Evolutionary conservation across 1,139 yeast genomes (phyloP).

Genomic region (Pichia sp.): DNA sequence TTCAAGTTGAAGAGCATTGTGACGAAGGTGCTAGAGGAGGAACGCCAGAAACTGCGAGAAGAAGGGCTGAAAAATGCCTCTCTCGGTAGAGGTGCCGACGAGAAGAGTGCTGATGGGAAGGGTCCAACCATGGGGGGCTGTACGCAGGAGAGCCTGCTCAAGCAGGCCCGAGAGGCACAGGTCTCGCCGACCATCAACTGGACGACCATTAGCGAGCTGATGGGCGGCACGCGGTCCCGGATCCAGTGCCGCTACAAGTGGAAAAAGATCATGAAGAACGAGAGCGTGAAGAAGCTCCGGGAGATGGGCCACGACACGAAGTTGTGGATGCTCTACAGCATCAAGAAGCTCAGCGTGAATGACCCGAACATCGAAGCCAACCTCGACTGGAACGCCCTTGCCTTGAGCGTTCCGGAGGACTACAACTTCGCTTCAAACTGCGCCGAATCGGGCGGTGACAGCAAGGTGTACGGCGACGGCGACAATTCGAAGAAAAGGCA

Average conservation of each 20-base stretch:
- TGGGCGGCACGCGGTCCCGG: constrained; percentile 85
- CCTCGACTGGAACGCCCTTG: constrained; percentile 62
- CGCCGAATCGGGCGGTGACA: too few relatives aligned
- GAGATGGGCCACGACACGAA: constrained; percentile 48
- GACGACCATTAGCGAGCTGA: constrained; percentile 83
- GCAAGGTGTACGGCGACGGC: too few relatives aligned
- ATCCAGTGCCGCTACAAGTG: constrained; percentile 95
- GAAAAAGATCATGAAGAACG: constrained; percentile 71
- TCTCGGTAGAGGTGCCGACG: background rate
- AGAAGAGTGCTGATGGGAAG: background rate
- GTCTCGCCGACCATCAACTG: constrained; percentile 57
- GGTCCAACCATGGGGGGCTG: background rate
- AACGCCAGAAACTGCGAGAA: constrained; percentile 10
- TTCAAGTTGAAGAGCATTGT: constrained; percentile 54
- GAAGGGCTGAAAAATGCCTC: background rate
- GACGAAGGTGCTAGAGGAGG: constrained; percentile 35
- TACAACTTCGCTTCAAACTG: background rate
- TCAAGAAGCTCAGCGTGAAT: constrained; percentile 33
- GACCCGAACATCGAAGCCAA: constrained; percentile 29
- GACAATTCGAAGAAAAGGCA: background rate
- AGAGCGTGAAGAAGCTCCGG: constrained; percentile 46
- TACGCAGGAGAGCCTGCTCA: background rate
- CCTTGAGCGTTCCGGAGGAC: constrained; percentile 37
- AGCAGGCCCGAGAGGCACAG: constrained; percentile 10
- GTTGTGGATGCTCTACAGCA: constrained; percentile 54